phyloP scores from a whole-genome alignment of 805 yeast species.

The Saccharomycopsis sp. region DNA sequence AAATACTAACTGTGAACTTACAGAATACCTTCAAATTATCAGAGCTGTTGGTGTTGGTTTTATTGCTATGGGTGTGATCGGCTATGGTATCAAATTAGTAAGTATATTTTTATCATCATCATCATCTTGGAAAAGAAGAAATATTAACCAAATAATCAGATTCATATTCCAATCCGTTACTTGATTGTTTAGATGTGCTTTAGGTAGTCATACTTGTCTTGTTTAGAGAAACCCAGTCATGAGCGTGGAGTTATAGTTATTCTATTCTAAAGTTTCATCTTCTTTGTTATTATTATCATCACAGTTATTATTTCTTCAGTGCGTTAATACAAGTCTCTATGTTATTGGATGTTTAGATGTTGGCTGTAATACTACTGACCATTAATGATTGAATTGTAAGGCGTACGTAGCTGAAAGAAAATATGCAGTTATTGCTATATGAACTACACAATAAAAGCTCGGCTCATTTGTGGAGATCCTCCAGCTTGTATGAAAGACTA shows the following conservation, averaged over 20 bases:
- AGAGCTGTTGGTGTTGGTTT: slow-evolving; percentile 97
- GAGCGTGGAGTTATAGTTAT: background rate
- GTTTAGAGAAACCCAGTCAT: background rate
- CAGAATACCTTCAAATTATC: slow-evolving; percentile 79
- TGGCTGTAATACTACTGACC: too few species aligned
- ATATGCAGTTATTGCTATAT: too few species aligned
- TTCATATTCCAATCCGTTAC: slow-evolving; percentile 95
- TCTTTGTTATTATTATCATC: background rate
- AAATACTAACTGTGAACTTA: slow-evolving; percentile 14
- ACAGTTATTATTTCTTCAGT: background rate
- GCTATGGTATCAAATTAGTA: slow-evolving; percentile 83
- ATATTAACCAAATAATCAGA: slow-evolving; percentile 22
- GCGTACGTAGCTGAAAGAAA: too few species aligned
- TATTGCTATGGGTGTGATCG: slow-evolving; percentile 96
- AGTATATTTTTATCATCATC: slow-evolving; percentile 17
- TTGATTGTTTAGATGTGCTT: slow-evolving; percentile 59
- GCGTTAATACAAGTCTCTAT: background rate
- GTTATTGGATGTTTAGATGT: background rate
- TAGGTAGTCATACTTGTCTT: background rate
- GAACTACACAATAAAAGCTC: too few species aligned
- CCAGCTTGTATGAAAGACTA: too few species aligned
- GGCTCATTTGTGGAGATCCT: too few species aligned
- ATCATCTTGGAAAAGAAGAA: background rate
- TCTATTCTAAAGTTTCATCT: background rate
- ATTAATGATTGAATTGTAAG: background rate